A percentile compares a stretch with the other conserved stretches of the same genome.
phyloP scores from a whole-genome alignment of 371 early-diverging fungal species.

The Mucor racemosus region DNA sequence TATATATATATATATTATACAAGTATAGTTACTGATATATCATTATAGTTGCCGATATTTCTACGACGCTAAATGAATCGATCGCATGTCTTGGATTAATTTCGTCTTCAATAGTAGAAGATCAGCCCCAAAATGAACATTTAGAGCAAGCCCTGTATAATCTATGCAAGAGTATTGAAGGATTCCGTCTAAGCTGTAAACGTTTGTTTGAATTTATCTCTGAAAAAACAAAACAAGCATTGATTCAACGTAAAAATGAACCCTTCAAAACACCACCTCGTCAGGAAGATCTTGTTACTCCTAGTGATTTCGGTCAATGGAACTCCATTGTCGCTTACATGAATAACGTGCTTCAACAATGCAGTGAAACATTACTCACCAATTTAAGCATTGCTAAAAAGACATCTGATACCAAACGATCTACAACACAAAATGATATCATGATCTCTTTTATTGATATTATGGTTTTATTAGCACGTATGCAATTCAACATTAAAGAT shows the following conservation, averaged over 20 bases:
- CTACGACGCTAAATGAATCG: conserved; percentile 26
- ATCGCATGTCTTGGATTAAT: conserved; percentile 16
- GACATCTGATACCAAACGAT: conserved; percentile 10
- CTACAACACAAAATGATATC: conserved; percentile 12
- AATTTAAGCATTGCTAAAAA: not conserved
- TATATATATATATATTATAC: not conserved
- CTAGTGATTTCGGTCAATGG: conserved; percentile 26
- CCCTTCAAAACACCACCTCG: conserved; percentile 33
- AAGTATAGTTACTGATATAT: not conserved
- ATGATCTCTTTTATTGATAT: conserved; percentile 39
- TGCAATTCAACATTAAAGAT: conserved; percentile 33
- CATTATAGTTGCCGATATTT: conserved; percentile 31
- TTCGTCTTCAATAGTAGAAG: conserved; percentile 6
- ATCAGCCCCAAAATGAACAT: conserved; percentile 15
- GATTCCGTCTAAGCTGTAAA: conserved; percentile 29
- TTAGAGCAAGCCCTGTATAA: conserved; percentile 27
- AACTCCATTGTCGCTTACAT: conserved; percentile 12
- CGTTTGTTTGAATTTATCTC: conserved; percentile 22
- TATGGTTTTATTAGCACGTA: conserved; percentile 37
- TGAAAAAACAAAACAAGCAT: conserved; percentile 21
- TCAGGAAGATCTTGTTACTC: conserved; percentile 12
- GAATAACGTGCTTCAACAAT: conserved; percentile 18
- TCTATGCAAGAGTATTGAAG: conserved; percentile 35
- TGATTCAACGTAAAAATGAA: conserved; percentile 8
- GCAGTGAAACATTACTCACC: conserved; percentile 20